A percentile compares a stretch with the other conserved stretches of the same genome.
Evolutionary conservation across 805 yeast species (phyloP).

Genomic region (Candida odintsovae): DNA sequence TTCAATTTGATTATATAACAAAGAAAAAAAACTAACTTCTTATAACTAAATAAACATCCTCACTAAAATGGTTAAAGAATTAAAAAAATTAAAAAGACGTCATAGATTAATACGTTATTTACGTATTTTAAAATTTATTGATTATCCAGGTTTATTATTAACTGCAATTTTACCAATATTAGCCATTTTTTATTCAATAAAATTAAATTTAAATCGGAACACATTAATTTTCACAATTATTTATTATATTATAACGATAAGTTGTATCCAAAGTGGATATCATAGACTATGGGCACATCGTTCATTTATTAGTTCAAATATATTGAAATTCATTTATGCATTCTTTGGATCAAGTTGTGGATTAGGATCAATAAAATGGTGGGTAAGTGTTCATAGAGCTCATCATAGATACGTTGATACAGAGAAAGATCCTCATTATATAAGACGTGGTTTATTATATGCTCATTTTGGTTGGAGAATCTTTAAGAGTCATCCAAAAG

Average conservation of each 20-base stretch:
- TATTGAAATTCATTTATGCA: constrained; percentile 46
- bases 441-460: constrained; percentile 73
- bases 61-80: too few relatives aligned
- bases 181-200: constrained; percentile 38
- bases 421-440: constrained; percentile 82
- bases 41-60: too few relatives aligned
- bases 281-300: constrained; percentile 73
- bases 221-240: constrained; percentile 50
- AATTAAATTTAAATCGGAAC: constrained; percentile 39
- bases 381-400: constrained; percentile 82
- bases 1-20: too few relatives aligned
- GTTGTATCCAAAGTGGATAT: constrained; percentile 80
- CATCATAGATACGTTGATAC: constrained; percentile 90
- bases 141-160: not conserved
- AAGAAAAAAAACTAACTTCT: too few relatives aligned
- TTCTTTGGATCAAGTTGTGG: constrained; percentile 68
- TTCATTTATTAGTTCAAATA: constrained; percentile 40
- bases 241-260: constrained; percentile 54
- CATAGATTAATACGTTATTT: not conserved
- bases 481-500: constrained; percentile 56
- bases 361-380: constrained; percentile 68
- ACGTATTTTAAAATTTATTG: not conserved
- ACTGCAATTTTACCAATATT: constrained; percentile 40
- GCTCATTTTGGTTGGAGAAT: constrained; percentile 89
- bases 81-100: not conserved